Base-by-base conservation (phyloP, 371 early-diverging fungal species). In the Nematocida sp. region DNA sequence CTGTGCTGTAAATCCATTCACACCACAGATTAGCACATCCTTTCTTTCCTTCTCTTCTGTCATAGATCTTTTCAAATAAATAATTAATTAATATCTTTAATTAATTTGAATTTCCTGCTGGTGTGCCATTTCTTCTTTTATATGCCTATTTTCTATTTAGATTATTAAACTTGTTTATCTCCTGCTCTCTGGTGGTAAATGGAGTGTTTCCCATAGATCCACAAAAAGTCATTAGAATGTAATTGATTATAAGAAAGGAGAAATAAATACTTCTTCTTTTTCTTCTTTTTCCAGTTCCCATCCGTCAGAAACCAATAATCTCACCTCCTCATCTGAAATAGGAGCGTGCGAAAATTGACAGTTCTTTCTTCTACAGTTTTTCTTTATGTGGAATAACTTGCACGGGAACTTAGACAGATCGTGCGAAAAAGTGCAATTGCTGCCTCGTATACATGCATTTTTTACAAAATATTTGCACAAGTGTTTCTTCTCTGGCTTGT, bases 1-100 rank as follows among this genome's bases (percentile, higher is more conserved):
- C 47, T 86, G 83, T 9, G 94, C 94, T 4, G 94, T 93, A 84
- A 92, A 94, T 11, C 94, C 92, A 18, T 91, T 91, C 25, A 92
- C 94, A 15, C 95, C 95, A 86, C 92, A 93, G 55, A 94, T 84
- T 46, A 92, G 89, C 18, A 93, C 82, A 83, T 93, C 89, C 80
- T 86, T 87, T 23, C 80, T 69, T 40, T 87, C 82, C 82, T 75
- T 83, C n/a, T 69, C 52, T 56, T 62, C 82, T 15, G 6, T 39
- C 52, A 40, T 45, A 39, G n/a, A 57, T 46, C 42, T 46, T 39
- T 76, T 69, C 27, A 33, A 69, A 50, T 39, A 76, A 55, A 47
- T 39, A 64, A 64, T 42, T 64, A 64, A 64, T 20, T 50, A 50
- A 50, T 50, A 50, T 50, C 52, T 50, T 50, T 50, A 50, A 50